Evolutionary conservation across 495 filamentous ascomycete species (phyloP).

Genomic region (Penicillium simplicissimum): DNA sequence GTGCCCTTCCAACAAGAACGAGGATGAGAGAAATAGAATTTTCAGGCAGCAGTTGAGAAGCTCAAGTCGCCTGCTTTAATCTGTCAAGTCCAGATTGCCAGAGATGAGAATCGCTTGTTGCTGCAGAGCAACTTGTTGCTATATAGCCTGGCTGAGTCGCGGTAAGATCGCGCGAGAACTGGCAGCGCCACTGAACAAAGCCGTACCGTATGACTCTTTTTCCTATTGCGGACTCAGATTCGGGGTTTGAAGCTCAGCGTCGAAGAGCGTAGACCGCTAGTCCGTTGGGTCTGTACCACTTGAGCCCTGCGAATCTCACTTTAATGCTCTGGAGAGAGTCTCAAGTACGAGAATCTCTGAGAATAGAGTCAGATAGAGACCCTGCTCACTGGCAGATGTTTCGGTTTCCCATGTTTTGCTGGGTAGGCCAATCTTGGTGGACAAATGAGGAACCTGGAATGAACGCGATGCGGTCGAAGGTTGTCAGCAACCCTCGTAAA

Average conservation of each 20-base stretch:
- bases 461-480: background rate
- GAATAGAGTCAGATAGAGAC: background rate
- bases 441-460: background rate
- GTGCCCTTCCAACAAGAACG: background rate
- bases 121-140: slow-evolving; percentile 13
- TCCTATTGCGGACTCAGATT: slow-evolving; percentile 26
- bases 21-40: background rate
- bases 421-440: background rate
- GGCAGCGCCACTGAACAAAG: background rate
- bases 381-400: background rate
- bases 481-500: slow-evolving; percentile 18
- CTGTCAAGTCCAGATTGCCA: background rate
- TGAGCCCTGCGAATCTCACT: background rate
- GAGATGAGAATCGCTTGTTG: background rate
- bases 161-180: background rate
- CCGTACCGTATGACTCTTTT: slow-evolving; percentile 27
- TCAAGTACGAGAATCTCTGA: background rate
- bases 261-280: slow-evolving; percentile 7
- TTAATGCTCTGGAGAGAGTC: background rate
- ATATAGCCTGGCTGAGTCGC: slow-evolving; percentile 17
- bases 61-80: background rate
- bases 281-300: slow-evolving; percentile 26
- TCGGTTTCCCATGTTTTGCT: background rate
- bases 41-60: background rate
- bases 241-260: slow-evolving; percentile 18